These are phyloP conservation scores for Achaetomiella virescens DNA, from an alignment of 495 filamentous ascomycete genomes.

Conservation along the genomic window DNA sequence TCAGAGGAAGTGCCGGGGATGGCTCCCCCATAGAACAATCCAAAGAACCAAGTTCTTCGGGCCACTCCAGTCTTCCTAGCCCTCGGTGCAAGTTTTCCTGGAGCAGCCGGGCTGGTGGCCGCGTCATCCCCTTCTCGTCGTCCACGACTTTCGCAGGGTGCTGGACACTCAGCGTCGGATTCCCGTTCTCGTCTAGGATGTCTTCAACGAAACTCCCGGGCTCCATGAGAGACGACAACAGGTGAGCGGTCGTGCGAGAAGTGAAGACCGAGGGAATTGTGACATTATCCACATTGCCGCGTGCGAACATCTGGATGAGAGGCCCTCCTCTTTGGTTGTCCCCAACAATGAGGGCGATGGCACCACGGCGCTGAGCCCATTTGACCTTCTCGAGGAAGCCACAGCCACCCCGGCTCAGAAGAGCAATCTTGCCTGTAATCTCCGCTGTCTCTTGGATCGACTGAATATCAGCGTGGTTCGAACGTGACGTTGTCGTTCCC, in stretches of 20 bases:
- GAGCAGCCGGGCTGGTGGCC: conserved; percentile 7
- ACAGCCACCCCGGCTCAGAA: conserved; percentile 88
- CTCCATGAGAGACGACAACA: conserved; percentile 84
- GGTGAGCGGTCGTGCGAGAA: conserved; percentile 86
- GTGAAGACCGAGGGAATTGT: conserved; percentile 93
- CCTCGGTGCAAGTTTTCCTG: conserved; percentile 8
- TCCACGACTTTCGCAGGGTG: conserved; percentile 39
- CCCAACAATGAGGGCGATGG: conserved; percentile 83
- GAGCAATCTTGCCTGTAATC: conserved; percentile 84
- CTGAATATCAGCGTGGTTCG: conserved; percentile 83
- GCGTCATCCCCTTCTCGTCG: conserved; percentile 33
- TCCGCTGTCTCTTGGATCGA: conserved; percentile 91
- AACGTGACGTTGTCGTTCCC: conserved; percentile 34
- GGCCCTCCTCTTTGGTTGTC: conserved; percentile 81
- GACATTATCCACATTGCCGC: conserved; percentile 89
- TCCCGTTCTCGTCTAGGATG: conserved; percentile 47
- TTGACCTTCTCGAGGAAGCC: conserved; percentile 96
- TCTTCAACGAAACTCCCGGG: conserved; percentile 55
- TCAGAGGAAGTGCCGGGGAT: conserved; percentile 35
- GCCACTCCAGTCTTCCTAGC: conserved; percentile 4
- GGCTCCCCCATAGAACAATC: conserved; percentile 46
- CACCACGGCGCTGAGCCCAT: conserved; percentile 90
- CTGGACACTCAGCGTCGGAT: conserved; percentile 42
- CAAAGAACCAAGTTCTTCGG: conserved; percentile 49
- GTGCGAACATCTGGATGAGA: conserved; percentile 95